A percentile compares a stretch with the other conserved stretches of the same genome.
These are phyloP conservation scores for Incumbomyces lentus DNA, from an alignment of 2,329 filamentous ascomycete genomes.

Conservation along the genomic window DNA sequence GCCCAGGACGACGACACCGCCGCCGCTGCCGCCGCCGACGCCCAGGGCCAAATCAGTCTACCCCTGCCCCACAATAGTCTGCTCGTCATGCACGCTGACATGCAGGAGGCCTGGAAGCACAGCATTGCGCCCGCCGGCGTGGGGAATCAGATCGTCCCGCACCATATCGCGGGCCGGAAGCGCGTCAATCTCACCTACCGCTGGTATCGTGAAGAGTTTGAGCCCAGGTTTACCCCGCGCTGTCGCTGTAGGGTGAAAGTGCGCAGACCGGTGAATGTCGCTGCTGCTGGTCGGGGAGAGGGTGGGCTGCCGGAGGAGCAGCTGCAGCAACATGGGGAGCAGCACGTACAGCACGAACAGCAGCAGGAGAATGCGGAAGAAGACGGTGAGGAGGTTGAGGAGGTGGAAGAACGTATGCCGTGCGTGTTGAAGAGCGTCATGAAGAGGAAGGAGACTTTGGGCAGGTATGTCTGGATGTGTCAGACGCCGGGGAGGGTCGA, in stretches of 20 bases:
- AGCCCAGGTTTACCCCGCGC: conserved; percentile 65
- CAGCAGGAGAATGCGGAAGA: background rate
- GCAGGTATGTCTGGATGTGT: conserved; percentile 91
- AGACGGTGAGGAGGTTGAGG: background rate
- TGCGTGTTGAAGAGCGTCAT: conserved; percentile 66
- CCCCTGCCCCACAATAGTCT: conserved; percentile 91
- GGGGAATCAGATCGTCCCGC: conserved; percentile 55
- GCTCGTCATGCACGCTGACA: conserved; percentile 91
- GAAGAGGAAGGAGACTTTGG: conserved; percentile 62
- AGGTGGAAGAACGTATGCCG: conserved; percentile 38
- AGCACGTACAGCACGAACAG: too few species aligned
- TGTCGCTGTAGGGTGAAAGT: conserved; percentile 53
- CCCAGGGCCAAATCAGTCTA: conserved; percentile 78
- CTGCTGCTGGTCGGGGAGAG: too few species aligned
- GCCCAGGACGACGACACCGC: conserved; percentile 22
- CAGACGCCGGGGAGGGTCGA: conserved; percentile 52
- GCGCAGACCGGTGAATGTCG: too few species aligned
- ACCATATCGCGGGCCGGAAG: conserved; percentile 67
- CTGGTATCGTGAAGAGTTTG: conserved; percentile 66
- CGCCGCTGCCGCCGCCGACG: conserved; percentile 38
- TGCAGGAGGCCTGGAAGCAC: conserved; percentile 98
- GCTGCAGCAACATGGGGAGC: too few species aligned
- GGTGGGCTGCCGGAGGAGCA: too few species aligned
- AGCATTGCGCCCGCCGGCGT: conserved; percentile 60
- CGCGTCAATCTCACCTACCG: conserved; percentile 93